phyloP scores from a whole-genome alignment of 2,329 filamentous ascomycete species.

The Lasiodiplodia citricola region DNA sequence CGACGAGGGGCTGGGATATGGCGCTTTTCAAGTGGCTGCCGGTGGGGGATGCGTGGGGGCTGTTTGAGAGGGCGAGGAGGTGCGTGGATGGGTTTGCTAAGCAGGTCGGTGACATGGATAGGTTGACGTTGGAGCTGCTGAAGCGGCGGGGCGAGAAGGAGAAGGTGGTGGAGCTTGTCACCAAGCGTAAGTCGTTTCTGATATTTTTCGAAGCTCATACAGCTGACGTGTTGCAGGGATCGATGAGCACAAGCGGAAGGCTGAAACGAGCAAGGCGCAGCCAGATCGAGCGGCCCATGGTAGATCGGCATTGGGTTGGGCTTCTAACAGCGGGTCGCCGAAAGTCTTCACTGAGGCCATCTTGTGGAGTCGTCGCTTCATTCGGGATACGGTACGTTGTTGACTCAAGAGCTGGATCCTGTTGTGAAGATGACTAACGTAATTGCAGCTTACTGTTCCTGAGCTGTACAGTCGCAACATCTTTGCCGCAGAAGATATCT shows the following conservation, averaged over 20 bases:
- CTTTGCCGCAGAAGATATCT: neutral
- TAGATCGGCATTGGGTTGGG: slow-evolving; percentile 26
- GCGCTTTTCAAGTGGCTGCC: neutral
- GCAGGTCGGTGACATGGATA: neutral
- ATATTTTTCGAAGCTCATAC: neutral
- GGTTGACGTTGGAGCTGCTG: neutral
- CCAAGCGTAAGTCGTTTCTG: neutral
- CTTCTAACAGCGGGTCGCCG: slow-evolving; percentile 42
- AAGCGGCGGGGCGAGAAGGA: neutral
- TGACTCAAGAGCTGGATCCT: neutral
- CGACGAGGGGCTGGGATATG: neutral
- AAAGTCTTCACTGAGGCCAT: slow-evolving; percentile 38
- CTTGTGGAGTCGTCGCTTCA: slow-evolving; percentile 44
- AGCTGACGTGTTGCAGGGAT: neutral
- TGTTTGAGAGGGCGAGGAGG: neutral
- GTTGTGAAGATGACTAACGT: neutral
- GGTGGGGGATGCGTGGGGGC: neutral
- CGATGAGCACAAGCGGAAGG: neutral
- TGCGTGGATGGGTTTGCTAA: neutral
- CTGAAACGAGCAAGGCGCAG: neutral
- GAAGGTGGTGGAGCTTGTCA: neutral
- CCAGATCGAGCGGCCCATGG: neutral
- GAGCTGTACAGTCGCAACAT: neutral
- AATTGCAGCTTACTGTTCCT: neutral
- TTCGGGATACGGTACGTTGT: slow-evolving; percentile 39